Evolutionary conservation across 306 rosid genomes (phyloP).

Genomic region (Clitoria ternatea): DNA sequence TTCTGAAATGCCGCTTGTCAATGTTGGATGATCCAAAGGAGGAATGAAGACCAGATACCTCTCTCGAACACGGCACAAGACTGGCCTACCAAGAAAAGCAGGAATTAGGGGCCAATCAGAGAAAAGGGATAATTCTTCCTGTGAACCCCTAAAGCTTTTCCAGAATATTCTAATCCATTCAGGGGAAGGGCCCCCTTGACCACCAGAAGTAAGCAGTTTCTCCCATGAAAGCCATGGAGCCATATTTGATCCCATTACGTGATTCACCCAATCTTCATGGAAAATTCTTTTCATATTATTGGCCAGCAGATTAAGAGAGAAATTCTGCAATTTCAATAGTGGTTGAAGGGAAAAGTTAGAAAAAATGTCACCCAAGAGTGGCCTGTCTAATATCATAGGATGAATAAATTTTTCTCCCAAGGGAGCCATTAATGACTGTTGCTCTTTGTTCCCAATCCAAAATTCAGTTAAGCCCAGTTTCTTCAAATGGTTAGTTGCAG

Average conservation of each 20-base stretch:
- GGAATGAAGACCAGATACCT: conserved; percentile 79
- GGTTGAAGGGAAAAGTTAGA: conserved; percentile 47
- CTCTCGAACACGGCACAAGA: conserved; percentile 86
- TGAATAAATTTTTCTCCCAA: conserved; percentile 81
- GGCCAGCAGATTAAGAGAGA: conserved; percentile 70
- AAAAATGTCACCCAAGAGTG: conserved; percentile 59
- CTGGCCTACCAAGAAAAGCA: conserved; percentile 91
- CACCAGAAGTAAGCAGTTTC: conserved; percentile 53
- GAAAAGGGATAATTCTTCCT: conserved; percentile 65
- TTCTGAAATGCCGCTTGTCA: conserved; percentile 37
- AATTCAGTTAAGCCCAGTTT: conserved; percentile 77
- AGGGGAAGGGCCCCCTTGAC: conserved; percentile 84
- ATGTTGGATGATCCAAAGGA: conserved; percentile 43
- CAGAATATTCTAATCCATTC: conserved; percentile 91
- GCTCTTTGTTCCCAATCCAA: conserved; percentile 87
- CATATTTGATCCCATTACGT: conserved; percentile 74
- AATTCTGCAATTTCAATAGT: conserved; percentile 62
- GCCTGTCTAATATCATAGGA: conserved; percentile 65
- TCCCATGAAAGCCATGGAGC: conserved; percentile 99
- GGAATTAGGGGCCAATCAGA: conserved; percentile 96
- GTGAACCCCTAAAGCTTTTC: conserved; percentile 56
- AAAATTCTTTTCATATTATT: conserved; percentile 73
- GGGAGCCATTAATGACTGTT: conserved; percentile 73
- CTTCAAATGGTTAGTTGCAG: conserved; percentile 61
- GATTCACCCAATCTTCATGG: conserved; percentile 80